Evolutionary conservation across 1,139 yeast species (phyloP), one percentile per base, ranked within the genome.

Genomic region (Yamadazyma aaseri): DNA sequence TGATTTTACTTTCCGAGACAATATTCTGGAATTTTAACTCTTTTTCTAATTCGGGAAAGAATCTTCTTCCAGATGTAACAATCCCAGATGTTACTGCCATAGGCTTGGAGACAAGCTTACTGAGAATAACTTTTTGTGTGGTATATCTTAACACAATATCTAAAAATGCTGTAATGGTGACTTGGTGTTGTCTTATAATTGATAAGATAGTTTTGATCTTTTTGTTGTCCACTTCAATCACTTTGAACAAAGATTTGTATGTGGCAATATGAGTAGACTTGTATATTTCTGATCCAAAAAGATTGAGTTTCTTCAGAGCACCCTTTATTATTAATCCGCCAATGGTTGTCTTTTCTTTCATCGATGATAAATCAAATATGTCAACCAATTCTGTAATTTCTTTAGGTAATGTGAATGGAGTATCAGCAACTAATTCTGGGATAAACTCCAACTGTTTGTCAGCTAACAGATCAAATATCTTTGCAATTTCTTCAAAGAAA

Each of bases 401-500:
- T n/a, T 8, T 22, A 12, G 25, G 25, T 6, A 8, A 8, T 12
- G n/a, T 6, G 7, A 8, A 8, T 6, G 6, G n/a, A 6, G 8
- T 7, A 8, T 7, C 12, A 8, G 25, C 25, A 22, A 8, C 25
- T 8, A 8, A 22, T 8, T 22, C 6, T 8, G 6, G 6, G 7
- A 22, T 22, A 27, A 32, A 28, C 10, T 41, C 40, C 6, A 31
- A 18, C 9, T 23, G 17, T 12, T 16, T 28, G n/a, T 38, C 17
- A 14, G 37, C 34, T 5, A 47, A 22, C 15, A 31, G 31, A 7
- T 20, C 16, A 4, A 40, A 42, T 15, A 48, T 53, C 12, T 36
- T 35, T 2, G 55, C 35, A 32, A 66, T 51, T 18, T 61, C 61
- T 10, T 49, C 43, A 31, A 63, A 71, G 43, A 68, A 65, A 28